Evolutionary conservation across 2,329 filamentous ascomycete species (phyloP).

Genomic region (Penicillium sp.): DNA sequence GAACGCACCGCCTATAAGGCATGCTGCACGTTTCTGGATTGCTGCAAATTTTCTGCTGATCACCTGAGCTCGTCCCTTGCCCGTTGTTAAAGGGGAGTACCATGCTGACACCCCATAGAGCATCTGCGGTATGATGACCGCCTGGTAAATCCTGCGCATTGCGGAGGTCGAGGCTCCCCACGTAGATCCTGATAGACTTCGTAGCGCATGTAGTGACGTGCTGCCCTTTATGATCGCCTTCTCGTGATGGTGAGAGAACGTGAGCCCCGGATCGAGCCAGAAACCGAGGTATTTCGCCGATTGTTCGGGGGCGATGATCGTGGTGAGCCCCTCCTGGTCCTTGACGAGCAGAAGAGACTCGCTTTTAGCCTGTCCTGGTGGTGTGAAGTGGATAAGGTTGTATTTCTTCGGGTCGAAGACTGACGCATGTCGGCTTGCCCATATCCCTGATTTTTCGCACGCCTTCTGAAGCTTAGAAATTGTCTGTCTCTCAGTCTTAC

Average conservation of each 20-base stretch:
- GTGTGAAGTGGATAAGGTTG: not conserved
- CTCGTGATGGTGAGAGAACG: not conserved
- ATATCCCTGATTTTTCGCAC: not conserved
- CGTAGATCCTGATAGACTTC: not conserved
- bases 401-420: not conserved
- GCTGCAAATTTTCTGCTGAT: not conserved
- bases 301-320: no score
- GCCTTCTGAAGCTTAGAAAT: not conserved
- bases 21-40: not conserved
- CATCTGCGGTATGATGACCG: not conserved
- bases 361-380: not conserved
- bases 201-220: conserved; percentile 1
- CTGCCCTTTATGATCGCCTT: conserved; percentile 8
- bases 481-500: not conserved
- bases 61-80: not conserved
- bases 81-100: not conserved
- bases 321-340: no score
- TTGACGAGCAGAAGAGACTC: not conserved
- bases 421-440: not conserved
- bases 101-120: not conserved
- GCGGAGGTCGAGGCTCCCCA: not conserved
- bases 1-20: not conserved
- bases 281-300: conserved; percentile 7
- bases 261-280: conserved; percentile 10
- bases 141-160: conserved; percentile 6